Evolutionary conservation across 441 rosid species (phyloP).

Genomic region (Eruca vesicaria): DNA sequence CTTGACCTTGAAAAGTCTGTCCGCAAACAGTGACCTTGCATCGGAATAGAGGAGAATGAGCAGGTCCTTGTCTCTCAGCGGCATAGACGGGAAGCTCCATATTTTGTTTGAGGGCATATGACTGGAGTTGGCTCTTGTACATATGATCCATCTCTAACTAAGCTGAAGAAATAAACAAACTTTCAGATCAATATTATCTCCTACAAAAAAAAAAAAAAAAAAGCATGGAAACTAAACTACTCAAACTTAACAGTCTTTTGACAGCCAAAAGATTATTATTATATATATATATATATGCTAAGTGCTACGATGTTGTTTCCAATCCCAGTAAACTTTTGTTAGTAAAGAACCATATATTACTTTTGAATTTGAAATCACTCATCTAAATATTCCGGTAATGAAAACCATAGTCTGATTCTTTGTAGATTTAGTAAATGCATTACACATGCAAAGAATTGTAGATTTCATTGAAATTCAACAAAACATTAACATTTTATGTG

Average conservation of each 20-base stretch:
- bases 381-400: neutral
- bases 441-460: neutral
- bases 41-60: constrained; percentile 64
- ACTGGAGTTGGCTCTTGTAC: constrained; percentile 57
- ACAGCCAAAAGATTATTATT: neutral
- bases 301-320: neutral
- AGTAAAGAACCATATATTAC: neutral
- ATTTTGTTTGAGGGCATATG: constrained; percentile 53
- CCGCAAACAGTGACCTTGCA: constrained; percentile 60
- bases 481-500: neutral
- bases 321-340: neutral
- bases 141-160: constrained; percentile 23
- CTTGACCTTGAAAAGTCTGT: constrained; percentile 44
- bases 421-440: neutral
- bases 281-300: too few species aligned
- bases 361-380: neutral
- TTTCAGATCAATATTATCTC: neutral
- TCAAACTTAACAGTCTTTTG: too few species aligned
- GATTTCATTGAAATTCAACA: neutral
- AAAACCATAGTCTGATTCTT: neutral
- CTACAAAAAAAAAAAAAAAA: neutral
- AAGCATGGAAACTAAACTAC: too few species aligned
- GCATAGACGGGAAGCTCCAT: constrained; percentile 51
- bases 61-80: constrained; percentile 59
- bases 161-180: neutral